phyloP scores from a whole-genome alignment of 345 rosid species.

The Theobroma cacao region DNA sequence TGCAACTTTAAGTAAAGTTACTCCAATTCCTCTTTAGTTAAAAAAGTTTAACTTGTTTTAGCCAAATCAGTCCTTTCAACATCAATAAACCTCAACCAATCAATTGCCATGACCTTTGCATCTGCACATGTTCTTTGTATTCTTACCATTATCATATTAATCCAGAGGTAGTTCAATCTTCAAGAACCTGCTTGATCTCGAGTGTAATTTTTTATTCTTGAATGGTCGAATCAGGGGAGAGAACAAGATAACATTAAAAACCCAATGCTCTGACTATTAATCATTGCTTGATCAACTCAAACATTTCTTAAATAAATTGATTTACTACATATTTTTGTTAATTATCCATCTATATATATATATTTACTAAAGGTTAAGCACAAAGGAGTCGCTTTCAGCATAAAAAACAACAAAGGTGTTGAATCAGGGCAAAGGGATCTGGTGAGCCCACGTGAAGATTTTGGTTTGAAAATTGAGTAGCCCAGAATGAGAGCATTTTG shows the following conservation, averaged over 20 bases:
- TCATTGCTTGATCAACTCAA: no score
- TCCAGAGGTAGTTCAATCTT: background rate
- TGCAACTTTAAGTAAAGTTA: background rate
- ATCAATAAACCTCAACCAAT: background rate
- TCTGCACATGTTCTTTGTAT: slow-evolving; percentile 3
- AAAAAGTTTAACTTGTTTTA: background rate
- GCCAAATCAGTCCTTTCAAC: background rate
- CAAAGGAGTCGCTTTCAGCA: background rate
- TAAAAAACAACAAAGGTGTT: background rate
- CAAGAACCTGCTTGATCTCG: background rate
- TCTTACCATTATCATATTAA: background rate
- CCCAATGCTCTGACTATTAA: background rate
- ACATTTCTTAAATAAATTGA: background rate
- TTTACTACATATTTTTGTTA: background rate
- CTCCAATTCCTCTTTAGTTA: no score
- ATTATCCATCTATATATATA: background rate
- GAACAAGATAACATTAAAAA: background rate
- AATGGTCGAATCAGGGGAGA: background rate
- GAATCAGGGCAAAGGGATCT: background rate
- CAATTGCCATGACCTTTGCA: background rate
- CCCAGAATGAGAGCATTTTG: background rate
- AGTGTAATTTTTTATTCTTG: background rate
- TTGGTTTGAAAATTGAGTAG: background rate
- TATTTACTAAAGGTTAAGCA: no score
- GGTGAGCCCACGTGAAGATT: slow-evolving; percentile 5